Percentiles rank a stretch among this genome's conserved stretches.
These are phyloP conservation scores for Fusarium torulosum DNA, from an alignment of 2,329 filamentous ascomycete genomes.

Conservation along the genomic window DNA sequence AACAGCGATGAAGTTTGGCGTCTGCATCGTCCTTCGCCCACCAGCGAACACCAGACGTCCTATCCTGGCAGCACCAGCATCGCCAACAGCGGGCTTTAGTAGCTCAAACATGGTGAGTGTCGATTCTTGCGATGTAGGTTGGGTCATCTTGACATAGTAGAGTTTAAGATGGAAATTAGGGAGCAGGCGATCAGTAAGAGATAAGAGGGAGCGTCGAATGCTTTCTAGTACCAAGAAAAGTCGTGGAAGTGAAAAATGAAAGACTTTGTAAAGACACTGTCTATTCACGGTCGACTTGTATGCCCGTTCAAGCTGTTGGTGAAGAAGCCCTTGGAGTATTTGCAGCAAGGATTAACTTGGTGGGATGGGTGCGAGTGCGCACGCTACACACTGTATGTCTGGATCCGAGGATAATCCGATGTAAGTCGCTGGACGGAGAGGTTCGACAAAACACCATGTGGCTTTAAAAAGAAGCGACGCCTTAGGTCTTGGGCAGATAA, in stretches of 20 bases:
- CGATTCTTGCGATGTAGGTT: constrained; percentile 36
- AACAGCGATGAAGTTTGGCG: constrained; percentile 83
- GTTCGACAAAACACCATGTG: too few species aligned
- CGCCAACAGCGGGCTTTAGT: constrained; percentile 56
- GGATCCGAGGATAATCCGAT: constrained; percentile 37
- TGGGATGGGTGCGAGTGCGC: constrained; percentile 10
- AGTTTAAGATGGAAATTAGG: neutral
- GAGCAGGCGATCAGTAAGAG: neutral
- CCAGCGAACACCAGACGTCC: constrained; percentile 73
- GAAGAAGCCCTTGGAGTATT: constrained; percentile 31
- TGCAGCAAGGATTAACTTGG: constrained; percentile 33
- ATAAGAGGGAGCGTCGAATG: neutral
- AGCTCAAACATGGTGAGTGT: constrained; percentile 59
- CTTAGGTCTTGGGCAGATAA: too few species aligned
- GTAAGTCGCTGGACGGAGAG: constrained; percentile 2
- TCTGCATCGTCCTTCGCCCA: constrained; percentile 76
- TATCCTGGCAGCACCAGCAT: constrained; percentile 69
- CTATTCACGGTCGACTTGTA: neutral
- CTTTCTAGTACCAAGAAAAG: neutral
- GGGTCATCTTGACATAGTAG: constrained; percentile 50
- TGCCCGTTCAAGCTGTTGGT: constrained; percentile 12
- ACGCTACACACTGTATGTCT: constrained; percentile 4
- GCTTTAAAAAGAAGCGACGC: too few species aligned
- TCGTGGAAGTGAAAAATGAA: neutral
- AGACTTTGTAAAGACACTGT: neutral